Conservation (phyloP, 176 grass and related monocot genomes). For the Zea mays region DNA sequence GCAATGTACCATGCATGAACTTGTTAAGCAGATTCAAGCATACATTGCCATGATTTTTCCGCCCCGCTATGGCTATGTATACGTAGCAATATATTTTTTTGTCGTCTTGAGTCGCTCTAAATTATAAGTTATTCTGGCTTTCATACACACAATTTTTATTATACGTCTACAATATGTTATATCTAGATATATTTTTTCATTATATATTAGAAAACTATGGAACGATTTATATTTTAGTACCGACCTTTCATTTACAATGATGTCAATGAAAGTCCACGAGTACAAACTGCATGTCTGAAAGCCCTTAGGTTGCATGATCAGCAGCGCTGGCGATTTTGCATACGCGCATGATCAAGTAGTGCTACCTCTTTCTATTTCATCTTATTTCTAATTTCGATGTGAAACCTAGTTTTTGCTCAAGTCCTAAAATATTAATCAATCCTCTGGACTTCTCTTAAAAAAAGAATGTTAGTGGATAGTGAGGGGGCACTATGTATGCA, state of each 20-base stretch:
- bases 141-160: background rate
- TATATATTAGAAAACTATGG: background rate
- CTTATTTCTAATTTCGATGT: background rate
- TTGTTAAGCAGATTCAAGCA: background rate
- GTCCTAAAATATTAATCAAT: constrained; percentile 30
- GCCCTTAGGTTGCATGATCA: background rate
- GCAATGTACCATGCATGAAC: background rate
- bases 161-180: too few species aligned
- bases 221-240: background rate
- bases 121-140: too few species aligned
- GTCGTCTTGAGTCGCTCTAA: too few species aligned
- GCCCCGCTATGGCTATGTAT: background rate
- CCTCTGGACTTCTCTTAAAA: background rate
- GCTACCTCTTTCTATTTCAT: background rate
- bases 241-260: background rate
- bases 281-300: background rate
- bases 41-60: background rate
- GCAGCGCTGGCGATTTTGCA: background rate
- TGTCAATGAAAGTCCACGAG: background rate
- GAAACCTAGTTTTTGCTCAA: background rate
- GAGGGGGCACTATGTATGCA: background rate
- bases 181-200: background rate
- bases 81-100: too few species aligned
- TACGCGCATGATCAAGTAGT: background rate
- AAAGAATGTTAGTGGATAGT: background rate